phyloP scores from a whole-genome alignment of 495 filamentous ascomycete genomes.

The Aspergillus ellipticus region DNA sequence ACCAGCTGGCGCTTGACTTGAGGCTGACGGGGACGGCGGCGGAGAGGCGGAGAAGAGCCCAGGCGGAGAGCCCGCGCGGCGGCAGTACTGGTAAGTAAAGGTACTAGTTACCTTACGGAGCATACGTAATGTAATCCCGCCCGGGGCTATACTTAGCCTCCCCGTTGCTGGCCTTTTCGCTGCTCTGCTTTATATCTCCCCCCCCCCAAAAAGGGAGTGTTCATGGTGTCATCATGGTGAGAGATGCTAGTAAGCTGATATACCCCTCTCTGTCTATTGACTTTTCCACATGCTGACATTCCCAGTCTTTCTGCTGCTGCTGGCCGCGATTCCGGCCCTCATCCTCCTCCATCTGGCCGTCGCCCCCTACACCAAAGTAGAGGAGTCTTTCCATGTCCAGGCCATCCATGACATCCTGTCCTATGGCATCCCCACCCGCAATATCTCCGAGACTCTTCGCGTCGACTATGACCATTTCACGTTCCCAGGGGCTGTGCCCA shows the following conservation, averaged over 20 bases:
- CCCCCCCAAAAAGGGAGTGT: not conserved
- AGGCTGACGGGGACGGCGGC: not conserved
- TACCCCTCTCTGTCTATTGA: not conserved
- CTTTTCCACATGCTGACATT: not conserved
- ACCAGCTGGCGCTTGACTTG: not conserved
- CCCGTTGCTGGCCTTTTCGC: not conserved
- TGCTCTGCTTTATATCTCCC: not conserved
- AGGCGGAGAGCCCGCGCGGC: not conserved
- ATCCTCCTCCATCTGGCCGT: constrained; percentile 71
- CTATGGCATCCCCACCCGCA: constrained; percentile 65
- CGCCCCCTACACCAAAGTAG: constrained; percentile 95
- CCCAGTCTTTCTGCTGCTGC: constrained; percentile 34
- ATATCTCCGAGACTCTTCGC: constrained; percentile 43
- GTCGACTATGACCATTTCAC: constrained; percentile 81
- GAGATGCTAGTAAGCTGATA: constrained; percentile 15
- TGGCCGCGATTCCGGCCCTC: constrained; percentile 56
- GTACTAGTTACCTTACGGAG: no score
- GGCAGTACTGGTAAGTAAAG: no score
- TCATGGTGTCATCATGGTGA: constrained; percentile 10
- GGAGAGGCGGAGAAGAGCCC: not conserved
- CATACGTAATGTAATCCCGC: not conserved
- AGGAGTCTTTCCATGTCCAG: constrained; percentile 98
- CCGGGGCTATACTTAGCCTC: no score
- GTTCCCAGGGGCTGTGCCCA: constrained; percentile 87
- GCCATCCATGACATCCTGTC: constrained; percentile 85